Evolutionary conservation across 2,329 filamentous ascomycete genomes (phyloP).

Genomic region (Paradendryphiella salina): DNA sequence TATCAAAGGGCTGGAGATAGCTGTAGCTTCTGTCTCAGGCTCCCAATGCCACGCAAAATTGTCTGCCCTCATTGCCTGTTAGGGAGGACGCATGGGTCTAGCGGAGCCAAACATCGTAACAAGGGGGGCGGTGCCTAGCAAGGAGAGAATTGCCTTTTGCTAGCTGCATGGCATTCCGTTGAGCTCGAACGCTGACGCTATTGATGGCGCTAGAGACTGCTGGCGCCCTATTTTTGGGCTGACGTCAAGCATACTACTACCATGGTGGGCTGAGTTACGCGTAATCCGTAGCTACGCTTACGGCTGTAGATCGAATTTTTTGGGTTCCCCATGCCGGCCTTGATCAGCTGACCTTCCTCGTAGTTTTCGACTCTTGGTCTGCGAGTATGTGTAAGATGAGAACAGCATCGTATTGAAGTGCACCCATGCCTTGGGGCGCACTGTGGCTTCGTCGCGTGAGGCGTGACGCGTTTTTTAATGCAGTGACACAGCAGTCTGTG

Average conservation of each 20-base stretch:
- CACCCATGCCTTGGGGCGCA: too few species aligned
- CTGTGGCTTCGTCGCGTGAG: neutral
- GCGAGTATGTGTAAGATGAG: too few species aligned
- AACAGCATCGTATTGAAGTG: too few species aligned
- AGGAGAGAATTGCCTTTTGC: too few species aligned
- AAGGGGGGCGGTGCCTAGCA: too few species aligned
- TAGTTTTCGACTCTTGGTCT: neutral
- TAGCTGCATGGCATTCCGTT: neutral
- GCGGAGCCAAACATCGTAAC: too few species aligned
- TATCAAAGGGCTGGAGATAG: too few species aligned
- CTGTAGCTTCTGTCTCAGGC: too few species aligned
- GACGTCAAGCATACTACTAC: neutral
- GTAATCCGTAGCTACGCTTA: neutral
- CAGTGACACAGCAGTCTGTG: neutral
- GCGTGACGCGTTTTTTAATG: too few species aligned
- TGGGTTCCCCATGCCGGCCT: neutral
- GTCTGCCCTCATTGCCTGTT: too few species aligned
- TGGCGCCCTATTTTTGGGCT: neutral
- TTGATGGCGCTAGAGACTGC: neutral
- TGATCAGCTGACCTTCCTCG: neutral
- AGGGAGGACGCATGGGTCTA: too few species aligned
- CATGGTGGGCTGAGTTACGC: neutral
- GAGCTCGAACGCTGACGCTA: neutral
- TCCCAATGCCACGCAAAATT: too few species aligned
- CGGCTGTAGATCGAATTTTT: neutral